A percentile compares a stretch with the other conserved stretches of the same genome.
Conservation (phyloP, 345 rosid species). For the Stellera chamaejasme region DNA sequence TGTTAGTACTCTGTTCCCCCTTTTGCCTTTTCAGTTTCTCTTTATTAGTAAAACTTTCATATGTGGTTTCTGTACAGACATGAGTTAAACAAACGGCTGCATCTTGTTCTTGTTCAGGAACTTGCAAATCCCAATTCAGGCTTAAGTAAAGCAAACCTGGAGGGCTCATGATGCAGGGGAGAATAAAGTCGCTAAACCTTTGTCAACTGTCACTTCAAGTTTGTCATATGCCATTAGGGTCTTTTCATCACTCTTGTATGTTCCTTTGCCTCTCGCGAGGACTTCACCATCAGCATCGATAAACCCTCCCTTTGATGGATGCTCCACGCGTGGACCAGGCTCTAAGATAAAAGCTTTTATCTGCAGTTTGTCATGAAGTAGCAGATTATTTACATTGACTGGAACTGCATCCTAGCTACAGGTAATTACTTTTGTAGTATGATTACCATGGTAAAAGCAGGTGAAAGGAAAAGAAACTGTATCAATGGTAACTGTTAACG, state of each 20-base stretch:
- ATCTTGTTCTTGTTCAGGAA: background rate
- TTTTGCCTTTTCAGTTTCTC: slow-evolving; percentile 6
- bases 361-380: slow-evolving; percentile 26
- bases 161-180: slow-evolving; percentile 34
- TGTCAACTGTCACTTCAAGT: slow-evolving; percentile 62
- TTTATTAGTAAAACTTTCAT: slow-evolving; percentile 3
- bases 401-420: too few relatives aligned
- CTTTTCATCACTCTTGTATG: slow-evolving; percentile 42
- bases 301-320: slow-evolving; percentile 71
- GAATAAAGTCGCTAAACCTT: slow-evolving; percentile 85
- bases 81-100: background rate
- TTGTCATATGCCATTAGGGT: slow-evolving; percentile 56
- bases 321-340: slow-evolving; percentile 51
- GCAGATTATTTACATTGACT: background rate
- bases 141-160: background rate
- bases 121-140: background rate
- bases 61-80: slow-evolving; percentile 1
- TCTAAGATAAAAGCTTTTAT: slow-evolving; percentile 81
- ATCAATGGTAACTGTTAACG: background rate
- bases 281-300: slow-evolving; percentile 95
- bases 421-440: too few relatives aligned
- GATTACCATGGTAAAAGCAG: background rate
- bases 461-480: background rate
- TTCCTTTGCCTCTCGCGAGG: slow-evolving; percentile 61
- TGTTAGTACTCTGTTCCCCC: background rate